Conservation (phyloP, 2,329 filamentous ascomycete species). For the Fusarium sp. region DNA sequence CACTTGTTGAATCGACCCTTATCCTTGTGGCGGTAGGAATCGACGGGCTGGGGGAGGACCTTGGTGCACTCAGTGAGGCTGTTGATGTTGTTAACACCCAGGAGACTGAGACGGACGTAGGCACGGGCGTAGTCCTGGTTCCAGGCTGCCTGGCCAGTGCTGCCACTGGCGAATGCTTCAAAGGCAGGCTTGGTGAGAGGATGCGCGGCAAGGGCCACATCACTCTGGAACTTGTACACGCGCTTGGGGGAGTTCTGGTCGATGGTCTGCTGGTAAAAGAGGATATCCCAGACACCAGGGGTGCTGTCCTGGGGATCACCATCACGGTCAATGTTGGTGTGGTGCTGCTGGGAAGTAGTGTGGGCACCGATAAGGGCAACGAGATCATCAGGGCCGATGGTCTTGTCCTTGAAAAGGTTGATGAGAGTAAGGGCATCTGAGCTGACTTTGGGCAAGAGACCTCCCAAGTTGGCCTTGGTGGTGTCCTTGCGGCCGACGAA, state of each 20-base stretch:
- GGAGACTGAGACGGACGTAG: conserved; percentile 66
- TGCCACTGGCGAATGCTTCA: conserved; percentile 53
- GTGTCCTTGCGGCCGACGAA: conserved; percentile 66
- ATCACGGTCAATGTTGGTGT: conserved; percentile 56
- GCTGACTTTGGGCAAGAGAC: conserved; percentile 59
- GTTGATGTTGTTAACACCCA: conserved; percentile 70
- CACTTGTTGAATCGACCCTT: conserved; percentile 46
- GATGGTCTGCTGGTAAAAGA: conserved; percentile 62
- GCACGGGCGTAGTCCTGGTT: conserved; percentile 65
- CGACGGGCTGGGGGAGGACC: conserved; percentile 58
- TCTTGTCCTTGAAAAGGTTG: conserved; percentile 65
- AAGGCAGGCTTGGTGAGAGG: conserved; percentile 55
- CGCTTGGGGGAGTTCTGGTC: conserved; percentile 50
- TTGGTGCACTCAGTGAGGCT: conserved; percentile 67
- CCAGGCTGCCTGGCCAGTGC: conserved; percentile 56
- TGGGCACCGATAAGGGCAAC: conserved; percentile 69
- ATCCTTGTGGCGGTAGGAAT: conserved; percentile 37
- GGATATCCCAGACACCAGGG: conserved; percentile 66
- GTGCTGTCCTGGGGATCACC: conserved; percentile 65
- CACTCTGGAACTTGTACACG: conserved; percentile 59
- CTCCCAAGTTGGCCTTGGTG: conserved; percentile 54
- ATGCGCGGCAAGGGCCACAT: conserved; percentile 57
- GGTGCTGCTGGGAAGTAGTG: conserved; percentile 63
- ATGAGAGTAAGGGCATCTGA: conserved; percentile 64
- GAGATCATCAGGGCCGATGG: conserved; percentile 63